A percentile compares a stretch with the other conserved stretches of the same genome.
phyloP scores from a whole-genome alignment of 371 early-diverging fungal genomes.

The Sporodiniella umbellata region DNA sequence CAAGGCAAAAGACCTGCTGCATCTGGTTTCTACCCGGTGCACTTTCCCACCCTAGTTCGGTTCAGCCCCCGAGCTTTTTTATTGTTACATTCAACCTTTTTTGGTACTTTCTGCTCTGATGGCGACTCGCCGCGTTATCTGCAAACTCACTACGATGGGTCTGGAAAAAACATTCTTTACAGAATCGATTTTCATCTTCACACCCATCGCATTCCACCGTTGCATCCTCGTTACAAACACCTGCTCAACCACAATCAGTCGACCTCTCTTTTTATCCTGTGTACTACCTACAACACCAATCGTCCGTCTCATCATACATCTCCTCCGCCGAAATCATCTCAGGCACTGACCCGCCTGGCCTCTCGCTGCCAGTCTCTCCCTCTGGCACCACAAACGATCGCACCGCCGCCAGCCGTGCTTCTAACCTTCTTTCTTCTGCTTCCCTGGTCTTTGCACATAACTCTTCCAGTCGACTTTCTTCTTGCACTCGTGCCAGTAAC shows the following conservation, averaged over 20 bases:
- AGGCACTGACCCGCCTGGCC: slow-evolving; percentile 45
- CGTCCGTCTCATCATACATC: slow-evolving; percentile 49
- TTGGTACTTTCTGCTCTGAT: slow-evolving; percentile 12
- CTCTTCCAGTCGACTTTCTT: slow-evolving; percentile 36
- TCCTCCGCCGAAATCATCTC: slow-evolving; percentile 34
- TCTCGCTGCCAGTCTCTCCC: slow-evolving; percentile 27
- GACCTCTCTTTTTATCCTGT: neutral
- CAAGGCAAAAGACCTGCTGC: too few relatives aligned
- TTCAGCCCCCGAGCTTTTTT: too few relatives aligned
- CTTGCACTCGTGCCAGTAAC: too few relatives aligned
- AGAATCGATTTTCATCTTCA: slow-evolving; percentile 52
- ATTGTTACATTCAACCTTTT: too few relatives aligned
- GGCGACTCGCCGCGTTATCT: slow-evolving; percentile 32
- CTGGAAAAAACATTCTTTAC: slow-evolving; percentile 52
- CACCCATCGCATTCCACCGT: slow-evolving; percentile 54
- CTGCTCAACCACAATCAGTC: slow-evolving; percentile 18
- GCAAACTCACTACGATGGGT: slow-evolving; percentile 41
- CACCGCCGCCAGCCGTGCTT: too few relatives aligned
- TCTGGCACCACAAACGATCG: too few relatives aligned
- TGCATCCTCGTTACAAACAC: slow-evolving; percentile 65
- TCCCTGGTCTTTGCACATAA: slow-evolving; percentile 28
- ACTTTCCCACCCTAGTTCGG: too few relatives aligned
- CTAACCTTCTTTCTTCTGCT: too few relatives aligned
- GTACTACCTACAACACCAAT: slow-evolving; percentile 59
- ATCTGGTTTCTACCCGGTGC: too few relatives aligned